phyloP scores from a whole-genome alignment of 1,284 basidiomycete genomes.

The Tetrapyrgos nigripes region DNA sequence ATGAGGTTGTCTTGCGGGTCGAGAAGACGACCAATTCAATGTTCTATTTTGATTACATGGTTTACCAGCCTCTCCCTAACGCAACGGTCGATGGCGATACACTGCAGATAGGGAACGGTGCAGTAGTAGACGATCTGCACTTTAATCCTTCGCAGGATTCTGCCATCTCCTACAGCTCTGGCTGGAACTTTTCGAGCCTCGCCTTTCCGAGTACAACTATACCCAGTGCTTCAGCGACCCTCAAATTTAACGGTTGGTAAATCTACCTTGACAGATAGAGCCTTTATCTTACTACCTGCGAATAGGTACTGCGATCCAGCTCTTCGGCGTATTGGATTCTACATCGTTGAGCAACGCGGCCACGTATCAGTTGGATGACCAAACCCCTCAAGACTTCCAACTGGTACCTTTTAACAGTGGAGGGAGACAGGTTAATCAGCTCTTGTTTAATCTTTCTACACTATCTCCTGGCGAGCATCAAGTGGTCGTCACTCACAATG shows the following conservation, averaged over 20 bases:
- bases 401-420: neutral
- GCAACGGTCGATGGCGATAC: conserved; percentile 1
- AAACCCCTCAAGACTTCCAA: neutral
- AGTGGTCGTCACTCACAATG: neutral
- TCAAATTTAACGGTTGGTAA: conserved; percentile 6
- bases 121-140: neutral
- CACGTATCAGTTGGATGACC: neutral
- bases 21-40: neutral
- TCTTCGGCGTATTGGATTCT: neutral
- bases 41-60: conserved; percentile 9
- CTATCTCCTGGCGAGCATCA: conserved; percentile 2
- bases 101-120: conserved; percentile 5
- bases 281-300: neutral
- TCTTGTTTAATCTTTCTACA: neutral
- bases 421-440: neutral
- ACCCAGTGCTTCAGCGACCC: neutral
- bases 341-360: neutral
- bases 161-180: conserved; percentile 1
- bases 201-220: conserved; percentile 1
- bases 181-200: neutral
- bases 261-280: neutral
- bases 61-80: neutral
- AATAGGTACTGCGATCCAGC: neutral
- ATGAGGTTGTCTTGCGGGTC: too few species aligned
- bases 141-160: neutral